A percentile compares a stretch with the other conserved stretches of the same genome.
These are phyloP conservation scores for Colletotrichum plurivorum DNA, from an alignment of 2,329 filamentous ascomycete genomes.

Conservation along the genomic window DNA sequence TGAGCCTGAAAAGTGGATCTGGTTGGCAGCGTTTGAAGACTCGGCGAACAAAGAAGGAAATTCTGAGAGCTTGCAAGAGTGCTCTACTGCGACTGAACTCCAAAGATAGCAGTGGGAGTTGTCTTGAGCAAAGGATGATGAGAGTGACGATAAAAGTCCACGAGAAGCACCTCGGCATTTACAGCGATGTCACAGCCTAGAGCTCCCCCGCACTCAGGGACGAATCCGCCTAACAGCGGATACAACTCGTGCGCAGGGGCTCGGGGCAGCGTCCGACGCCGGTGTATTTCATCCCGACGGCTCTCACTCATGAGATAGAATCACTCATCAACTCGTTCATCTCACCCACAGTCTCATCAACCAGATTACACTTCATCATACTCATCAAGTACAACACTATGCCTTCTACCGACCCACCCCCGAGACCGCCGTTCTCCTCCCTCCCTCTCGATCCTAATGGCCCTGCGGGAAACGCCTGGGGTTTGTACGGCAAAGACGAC, in stretches of 20 bases:
- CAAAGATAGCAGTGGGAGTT: too few relatives aligned
- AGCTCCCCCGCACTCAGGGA: background rate
- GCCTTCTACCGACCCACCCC: background rate
- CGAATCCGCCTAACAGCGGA: background rate
- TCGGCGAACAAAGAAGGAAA: too few relatives aligned
- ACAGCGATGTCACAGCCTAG: background rate
- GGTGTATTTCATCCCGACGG: slow-evolving; percentile 23
- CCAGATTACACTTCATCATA: background rate
- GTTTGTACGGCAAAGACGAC: slow-evolving; percentile 65
- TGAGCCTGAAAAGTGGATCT: too few relatives aligned
- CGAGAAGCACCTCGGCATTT: background rate
- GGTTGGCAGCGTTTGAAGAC: too few relatives aligned
- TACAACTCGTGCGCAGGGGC: background rate
- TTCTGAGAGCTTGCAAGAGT: too few relatives aligned
- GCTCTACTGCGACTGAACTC: too few relatives aligned
- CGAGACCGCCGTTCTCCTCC: slow-evolving; percentile 40
- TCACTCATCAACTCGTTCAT: background rate
- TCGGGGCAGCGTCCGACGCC: background rate
- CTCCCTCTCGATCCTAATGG: slow-evolving; percentile 65
- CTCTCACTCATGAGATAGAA: too few relatives aligned
- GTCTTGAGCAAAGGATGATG: too few relatives aligned
- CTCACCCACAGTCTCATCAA: background rate
- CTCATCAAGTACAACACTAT: background rate
- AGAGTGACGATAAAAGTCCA: too few relatives aligned
- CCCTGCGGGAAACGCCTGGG: slow-evolving; percentile 69